phyloP scores from a whole-genome alignment of 768 basidiomycete genomes.

The Amanita exitialis region DNA sequence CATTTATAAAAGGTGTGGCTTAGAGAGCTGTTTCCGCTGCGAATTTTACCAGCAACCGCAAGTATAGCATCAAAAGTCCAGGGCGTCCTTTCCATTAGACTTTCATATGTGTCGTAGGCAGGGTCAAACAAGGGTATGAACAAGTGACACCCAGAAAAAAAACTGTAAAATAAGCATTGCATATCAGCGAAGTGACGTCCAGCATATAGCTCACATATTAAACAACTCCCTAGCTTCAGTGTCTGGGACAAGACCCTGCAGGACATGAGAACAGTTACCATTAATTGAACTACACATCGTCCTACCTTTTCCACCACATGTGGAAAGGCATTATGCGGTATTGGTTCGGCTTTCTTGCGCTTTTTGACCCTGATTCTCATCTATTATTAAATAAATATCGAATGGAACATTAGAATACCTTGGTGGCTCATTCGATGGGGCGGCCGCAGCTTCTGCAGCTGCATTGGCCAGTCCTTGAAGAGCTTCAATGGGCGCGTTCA shows the following conservation, averaged over 20 bases:
- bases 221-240: slow-evolving; percentile 83
- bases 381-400: slow-evolving; percentile 2
- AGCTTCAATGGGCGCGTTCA: slow-evolving; percentile 92
- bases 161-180: slow-evolving; percentile 43
- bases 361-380: slow-evolving; percentile 56
- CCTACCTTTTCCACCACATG: slow-evolving; percentile 80
- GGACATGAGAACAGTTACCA: slow-evolving; percentile 1
- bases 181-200: slow-evolving; percentile 16
- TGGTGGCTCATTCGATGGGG: slow-evolving; percentile 52
- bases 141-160: slow-evolving; percentile 93
- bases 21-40: slow-evolving; percentile 81
- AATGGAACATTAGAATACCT: slow-evolving; percentile 30
- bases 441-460: slow-evolving; percentile 86
- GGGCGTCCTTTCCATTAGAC: slow-evolving; percentile 83
- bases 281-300: slow-evolving; percentile 1
- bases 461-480: slow-evolving; percentile 92
- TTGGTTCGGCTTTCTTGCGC: slow-evolving; percentile 75
- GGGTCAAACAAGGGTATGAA: slow-evolving; percentile 96
- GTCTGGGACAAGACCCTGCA: slow-evolving; percentile 76
- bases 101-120: slow-evolving; percentile 87
- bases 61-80: slow-evolving; percentile 95
- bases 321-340: slow-evolving; percentile 77
- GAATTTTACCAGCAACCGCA: slow-evolving; percentile 86
- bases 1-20: slow-evolving; percentile 83
- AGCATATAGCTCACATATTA: slow-evolving; percentile 59